phyloP scores from a whole-genome alignment of 2,329 filamentous ascomycete genomes.

The Alternaria burnsii region DNA sequence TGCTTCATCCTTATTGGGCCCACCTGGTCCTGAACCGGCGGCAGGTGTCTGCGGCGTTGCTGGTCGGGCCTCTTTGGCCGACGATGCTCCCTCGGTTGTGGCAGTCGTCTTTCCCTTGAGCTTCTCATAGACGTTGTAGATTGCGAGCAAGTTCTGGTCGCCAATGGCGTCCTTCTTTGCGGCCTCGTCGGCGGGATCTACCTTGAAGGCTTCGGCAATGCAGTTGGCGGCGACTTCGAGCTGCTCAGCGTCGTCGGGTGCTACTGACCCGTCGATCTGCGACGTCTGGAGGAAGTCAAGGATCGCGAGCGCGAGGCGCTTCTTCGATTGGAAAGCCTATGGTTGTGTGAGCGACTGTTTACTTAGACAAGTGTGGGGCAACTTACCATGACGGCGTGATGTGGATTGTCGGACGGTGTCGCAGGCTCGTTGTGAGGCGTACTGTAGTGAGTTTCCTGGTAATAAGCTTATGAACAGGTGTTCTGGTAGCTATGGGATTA shows the following conservation, averaged over 20 bases:
- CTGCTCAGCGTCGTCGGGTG: constrained; percentile 87
- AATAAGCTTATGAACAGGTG: constrained; percentile 3
- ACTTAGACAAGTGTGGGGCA: constrained; percentile 25
- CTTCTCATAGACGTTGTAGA: constrained; percentile 97
- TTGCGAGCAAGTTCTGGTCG: constrained; percentile 84
- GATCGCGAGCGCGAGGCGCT: constrained; percentile 96
- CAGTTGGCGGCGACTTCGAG: constrained; percentile 95
- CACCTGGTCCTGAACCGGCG: constrained; percentile 47
- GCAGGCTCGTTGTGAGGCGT: constrained; percentile 1
- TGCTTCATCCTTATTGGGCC: constrained; percentile 76
- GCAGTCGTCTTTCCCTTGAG: constrained; percentile 72
- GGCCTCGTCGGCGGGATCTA: constrained; percentile 80
- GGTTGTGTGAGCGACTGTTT: constrained; percentile 27
- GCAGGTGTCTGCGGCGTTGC: constrained; percentile 51
- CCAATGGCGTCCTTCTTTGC: constrained; percentile 81
- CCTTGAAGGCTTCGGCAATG: constrained; percentile 94
- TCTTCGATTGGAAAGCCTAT: constrained; percentile 63
- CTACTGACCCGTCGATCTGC: constrained; percentile 85
- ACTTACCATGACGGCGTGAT: constrained; percentile 41
- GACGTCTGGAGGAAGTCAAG: constrained; percentile 92
- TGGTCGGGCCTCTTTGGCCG: constrained; percentile 53
- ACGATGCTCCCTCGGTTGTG: constrained; percentile 55
- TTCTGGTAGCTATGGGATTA: constrained; percentile 2
- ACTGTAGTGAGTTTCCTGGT: background rate
- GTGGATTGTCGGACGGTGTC: constrained; percentile 7